These are phyloP conservation scores for Phyllosticta ampelicida DNA, from an alignment of 2,329 filamentous ascomycete species.

Conservation along the genomic window DNA sequence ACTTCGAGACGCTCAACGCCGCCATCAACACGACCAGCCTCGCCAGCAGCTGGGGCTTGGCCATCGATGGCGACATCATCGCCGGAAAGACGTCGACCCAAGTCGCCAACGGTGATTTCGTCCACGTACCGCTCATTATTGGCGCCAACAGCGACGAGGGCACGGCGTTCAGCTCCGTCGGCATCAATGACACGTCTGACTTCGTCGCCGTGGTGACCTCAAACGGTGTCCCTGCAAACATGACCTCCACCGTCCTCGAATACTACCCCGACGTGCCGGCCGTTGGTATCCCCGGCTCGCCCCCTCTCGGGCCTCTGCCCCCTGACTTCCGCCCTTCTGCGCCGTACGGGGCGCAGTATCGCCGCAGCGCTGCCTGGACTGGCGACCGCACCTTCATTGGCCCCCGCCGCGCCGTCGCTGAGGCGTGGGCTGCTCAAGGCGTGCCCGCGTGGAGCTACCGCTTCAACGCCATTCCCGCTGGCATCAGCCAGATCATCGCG, in stretches of 20 bases:
- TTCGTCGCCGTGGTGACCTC: slow-evolving; percentile 33
- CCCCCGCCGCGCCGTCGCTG: slow-evolving; percentile 42
- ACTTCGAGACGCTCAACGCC: slow-evolving; percentile 48
- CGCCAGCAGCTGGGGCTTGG: slow-evolving; percentile 28
- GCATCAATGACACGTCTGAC: slow-evolving; percentile 45
- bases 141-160: slow-evolving; percentile 60
- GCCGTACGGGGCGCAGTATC: slow-evolving; percentile 34
- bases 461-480: slow-evolving; percentile 46
- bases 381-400: slow-evolving; percentile 49
- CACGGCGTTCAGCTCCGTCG: slow-evolving; percentile 41
- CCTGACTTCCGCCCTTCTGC: slow-evolving; percentile 11
- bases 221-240: slow-evolving; percentile 17
- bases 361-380: slow-evolving; percentile 39
- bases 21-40: slow-evolving; percentile 37
- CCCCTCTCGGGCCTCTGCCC: slow-evolving; percentile 4
- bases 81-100: slow-evolving; percentile 42
- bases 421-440: slow-evolving; percentile 39
- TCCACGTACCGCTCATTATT: slow-evolving; percentile 52
- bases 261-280: slow-evolving; percentile 19
- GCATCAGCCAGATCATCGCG: slow-evolving; percentile 32
- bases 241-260: slow-evolving; percentile 18
- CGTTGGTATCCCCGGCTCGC: slow-evolving; percentile 6
- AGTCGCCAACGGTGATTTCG: slow-evolving; percentile 47
- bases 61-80: slow-evolving; percentile 48
- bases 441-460: slow-evolving; percentile 50